Base-by-base conservation (phyloP, 2,329 filamentous ascomycete species). In the Monilinia aucupariae region DNA sequence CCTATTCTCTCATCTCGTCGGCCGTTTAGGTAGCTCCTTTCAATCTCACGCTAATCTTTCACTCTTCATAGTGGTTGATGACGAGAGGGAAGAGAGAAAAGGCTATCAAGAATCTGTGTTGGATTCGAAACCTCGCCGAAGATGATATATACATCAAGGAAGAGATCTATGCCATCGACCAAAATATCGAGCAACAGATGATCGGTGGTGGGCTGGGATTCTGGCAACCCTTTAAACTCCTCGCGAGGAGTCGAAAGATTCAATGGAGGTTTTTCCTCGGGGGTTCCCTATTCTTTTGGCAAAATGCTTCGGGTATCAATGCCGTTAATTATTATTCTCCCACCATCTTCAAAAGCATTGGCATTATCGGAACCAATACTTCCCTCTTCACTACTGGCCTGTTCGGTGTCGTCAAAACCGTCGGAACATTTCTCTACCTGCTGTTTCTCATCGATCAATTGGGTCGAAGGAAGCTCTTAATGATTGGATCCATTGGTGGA, bases 141-240 rank as follows among this genome's bases (percentile, higher is more conserved):
- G 78, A 81, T 10, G 80, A 89, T 67, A 75, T 78, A 59, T 91
- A 92, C 72, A 87, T 92, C 64, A 76, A 87, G 2, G 88, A 92
- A 72, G 90, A 92, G 74, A 79, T 92, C 32, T 80, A 81, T 62
- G 85, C 82, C 66, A 87, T 92, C 64, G 88, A 92, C 60, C 80
- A 82, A 20, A 87, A 89, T 15, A 77, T 91, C 27, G 86, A 90
- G 65, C 77, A 84, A 22, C 87, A 88, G 74, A 78, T 81, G 56
- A 72, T 77, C 2, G 81, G 82, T 37, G 82, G 91, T 58, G 89
- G 89, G 12, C 75, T 83, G n/a, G 89, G 89, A 4, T 91, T 92
- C 80, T 91, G 85, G 85, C 86, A 86, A 74, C 87, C 88, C 0
- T 89, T 90, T 76, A 45, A 56, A 56, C 53, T 56, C 25, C 53